These are phyloP conservation scores for Entrophospora sp. DNA, from an alignment of 192 early-diverging fungal genomes.

Conservation along the genomic window DNA sequence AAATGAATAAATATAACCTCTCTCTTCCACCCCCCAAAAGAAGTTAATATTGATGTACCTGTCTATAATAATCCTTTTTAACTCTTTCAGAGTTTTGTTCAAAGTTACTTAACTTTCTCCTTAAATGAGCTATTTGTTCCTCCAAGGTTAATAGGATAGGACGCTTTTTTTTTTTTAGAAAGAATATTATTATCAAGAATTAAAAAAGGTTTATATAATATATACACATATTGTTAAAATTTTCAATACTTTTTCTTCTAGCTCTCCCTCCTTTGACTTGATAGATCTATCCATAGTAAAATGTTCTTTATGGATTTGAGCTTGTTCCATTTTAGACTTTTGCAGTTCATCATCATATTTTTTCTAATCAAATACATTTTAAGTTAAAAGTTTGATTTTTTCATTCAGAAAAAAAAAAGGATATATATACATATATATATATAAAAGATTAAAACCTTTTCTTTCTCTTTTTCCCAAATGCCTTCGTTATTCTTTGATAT, in stretches of 20 bases:
- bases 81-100: slow-evolving; percentile 48
- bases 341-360: slow-evolving; percentile 47
- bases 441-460: slow-evolving; percentile 29
- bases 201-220: no score
- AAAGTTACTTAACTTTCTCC: slow-evolving; percentile 55
- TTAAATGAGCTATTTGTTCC: slow-evolving; percentile 65
- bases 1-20: background rate
- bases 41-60: slow-evolving; percentile 24
- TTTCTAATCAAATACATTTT: no score
- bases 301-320: slow-evolving; percentile 60
- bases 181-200: no score
- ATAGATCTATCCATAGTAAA: slow-evolving; percentile 66
- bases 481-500: slow-evolving; percentile 48
- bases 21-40: background rate
- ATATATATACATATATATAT: no score
- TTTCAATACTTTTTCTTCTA: slow-evolving; percentile 56
- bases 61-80: slow-evolving; percentile 42
- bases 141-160: slow-evolving; percentile 53
- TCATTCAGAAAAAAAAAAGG: no score
- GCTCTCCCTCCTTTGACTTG: slow-evolving; percentile 59
- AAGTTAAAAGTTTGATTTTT: no score
- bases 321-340: slow-evolving; percentile 63
- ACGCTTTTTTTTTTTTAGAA: no score
- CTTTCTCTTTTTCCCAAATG: slow-evolving; percentile 29
- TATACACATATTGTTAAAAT: no score